phyloP scores from a whole-genome alignment of 2,329 filamentous ascomycete genomes.

The Mollisia scopiformis region DNA sequence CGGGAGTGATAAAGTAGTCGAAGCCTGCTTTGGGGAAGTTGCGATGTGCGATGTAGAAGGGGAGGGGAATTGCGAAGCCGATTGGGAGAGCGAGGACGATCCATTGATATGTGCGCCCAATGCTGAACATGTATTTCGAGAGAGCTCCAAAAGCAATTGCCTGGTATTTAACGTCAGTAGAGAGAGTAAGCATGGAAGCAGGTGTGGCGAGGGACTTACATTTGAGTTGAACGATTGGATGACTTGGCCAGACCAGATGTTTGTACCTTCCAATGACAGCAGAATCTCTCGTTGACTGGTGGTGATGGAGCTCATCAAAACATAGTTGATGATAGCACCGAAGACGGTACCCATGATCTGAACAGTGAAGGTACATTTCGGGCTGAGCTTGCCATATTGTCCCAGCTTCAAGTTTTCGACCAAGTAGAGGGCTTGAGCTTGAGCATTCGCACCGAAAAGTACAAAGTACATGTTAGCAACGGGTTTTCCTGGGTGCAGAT shows the following conservation, averaged over 20 bases:
- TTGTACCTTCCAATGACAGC: conserved; percentile 44
- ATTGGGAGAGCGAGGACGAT: conserved; percentile 44
- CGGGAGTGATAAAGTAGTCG: conserved; percentile 43
- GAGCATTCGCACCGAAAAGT: conserved; percentile 35
- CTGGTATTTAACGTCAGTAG: no score
- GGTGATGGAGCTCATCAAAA: conserved; percentile 47
- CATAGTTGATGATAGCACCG: conserved; percentile 47
- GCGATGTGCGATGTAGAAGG: conserved; percentile 41
- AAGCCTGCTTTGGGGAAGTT: conserved; percentile 35
- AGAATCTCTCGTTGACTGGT: conserved; percentile 45
- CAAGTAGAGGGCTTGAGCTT: conserved; percentile 34
- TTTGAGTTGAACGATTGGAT: conserved; percentile 48
- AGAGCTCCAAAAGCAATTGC: conserved; percentile 43
- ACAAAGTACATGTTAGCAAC: conserved; percentile 47
- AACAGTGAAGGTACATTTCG: conserved; percentile 44
- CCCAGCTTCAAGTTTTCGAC: conserved; percentile 40
- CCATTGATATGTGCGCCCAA: conserved; percentile 41
- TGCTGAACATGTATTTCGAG: conserved; percentile 46
- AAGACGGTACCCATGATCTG: conserved; percentile 46
- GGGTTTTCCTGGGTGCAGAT: conserved; percentile 44
- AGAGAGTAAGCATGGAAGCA: no score
- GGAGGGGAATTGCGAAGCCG: conserved; percentile 46
- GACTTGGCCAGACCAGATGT: conserved; percentile 50
- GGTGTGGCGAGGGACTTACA: conserved; percentile 3
- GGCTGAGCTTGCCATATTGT: conserved; percentile 40